A percentile compares a stretch with the other conserved stretches of the same genome.
Conservation (phyloP, 73 alveolate species). For the Tetrahymena thermophila region DNA sequence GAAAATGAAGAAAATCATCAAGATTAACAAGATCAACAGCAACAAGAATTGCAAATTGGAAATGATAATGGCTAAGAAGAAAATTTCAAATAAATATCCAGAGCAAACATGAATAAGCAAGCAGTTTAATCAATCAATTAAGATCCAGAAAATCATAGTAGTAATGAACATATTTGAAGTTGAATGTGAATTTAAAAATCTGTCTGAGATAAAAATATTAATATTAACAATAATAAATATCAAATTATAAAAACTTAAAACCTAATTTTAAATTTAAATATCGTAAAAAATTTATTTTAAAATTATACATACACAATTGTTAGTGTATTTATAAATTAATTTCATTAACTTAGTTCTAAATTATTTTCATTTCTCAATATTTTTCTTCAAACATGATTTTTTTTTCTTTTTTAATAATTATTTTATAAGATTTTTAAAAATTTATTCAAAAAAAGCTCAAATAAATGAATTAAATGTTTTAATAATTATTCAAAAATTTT, state of each 20-base stretch:
- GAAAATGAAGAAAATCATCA: neutral
- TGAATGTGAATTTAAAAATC: no score
- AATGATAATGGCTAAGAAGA: neutral
- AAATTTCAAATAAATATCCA: no score
- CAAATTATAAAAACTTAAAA: neutral
- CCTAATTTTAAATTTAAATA: neutral
- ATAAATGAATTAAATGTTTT: no score
- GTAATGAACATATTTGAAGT: neutral
- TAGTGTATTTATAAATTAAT: neutral
- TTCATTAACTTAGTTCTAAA: neutral
- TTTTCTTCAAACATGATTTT: no score
- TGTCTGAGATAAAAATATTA: neutral
- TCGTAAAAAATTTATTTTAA: neutral
- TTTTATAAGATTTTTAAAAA: no score
- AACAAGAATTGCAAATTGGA: neutral
- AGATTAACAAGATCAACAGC: neutral
- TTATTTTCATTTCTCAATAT: no score
- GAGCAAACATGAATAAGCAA: neutral
- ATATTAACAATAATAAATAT: neutral
- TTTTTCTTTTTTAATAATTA: no score
- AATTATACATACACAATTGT: neutral
- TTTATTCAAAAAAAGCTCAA: no score
- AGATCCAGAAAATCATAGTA: neutral
- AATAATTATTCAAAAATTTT: no score
- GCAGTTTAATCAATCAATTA: neutral